Conservation (phyloP, 768 basidiomycete genomes). For the Saitozyma podzolica region DNA sequence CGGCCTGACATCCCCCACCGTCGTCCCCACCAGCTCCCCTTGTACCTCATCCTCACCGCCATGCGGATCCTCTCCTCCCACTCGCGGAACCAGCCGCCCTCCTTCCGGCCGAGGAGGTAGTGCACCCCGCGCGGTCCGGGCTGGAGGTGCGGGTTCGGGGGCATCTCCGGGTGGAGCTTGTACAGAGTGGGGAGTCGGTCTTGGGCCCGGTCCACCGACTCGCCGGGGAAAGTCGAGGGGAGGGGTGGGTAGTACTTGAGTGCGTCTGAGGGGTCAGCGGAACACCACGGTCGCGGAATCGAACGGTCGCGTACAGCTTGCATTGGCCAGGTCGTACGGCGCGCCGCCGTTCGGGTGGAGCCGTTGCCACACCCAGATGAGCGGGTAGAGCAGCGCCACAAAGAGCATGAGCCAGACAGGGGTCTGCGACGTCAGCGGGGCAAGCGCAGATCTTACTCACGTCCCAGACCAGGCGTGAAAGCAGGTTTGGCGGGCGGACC, state of each 20-base stretch:
- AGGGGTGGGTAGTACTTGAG: conserved; percentile 37
- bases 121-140: conserved; percentile 49
- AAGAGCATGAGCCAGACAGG: conserved; percentile 72
- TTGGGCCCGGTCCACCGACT: conserved; percentile 21
- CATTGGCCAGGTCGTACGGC: conserved; percentile 13
- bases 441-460: conserved; percentile 17
- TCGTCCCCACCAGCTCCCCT: conserved; percentile 25
- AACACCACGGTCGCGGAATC: not conserved
- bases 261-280: conserved; percentile 15
- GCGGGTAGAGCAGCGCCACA: conserved; percentile 71
- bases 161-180: conserved; percentile 33
- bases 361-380: conserved; percentile 74
- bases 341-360: conserved; percentile 70
- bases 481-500: conserved; percentile 66
- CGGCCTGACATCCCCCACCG: conserved; percentile 7
- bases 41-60: conserved; percentile 56
- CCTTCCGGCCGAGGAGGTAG: conserved; percentile 62
- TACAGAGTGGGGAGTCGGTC: conserved; percentile 23
- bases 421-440: conserved; percentile 39
- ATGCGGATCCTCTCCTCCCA: conserved; percentile 72
- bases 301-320: conserved; percentile 14
- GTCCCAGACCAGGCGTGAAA: conserved; percentile 47
- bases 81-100: conserved; percentile 74
- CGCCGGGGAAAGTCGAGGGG: conserved; percentile 32
- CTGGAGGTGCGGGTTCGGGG: conserved; percentile 20